Evolutionary conservation across 164 flowering plant genomes (phyloP), one percentile per base, ranked within the genome.

Genomic region (Magnolia changhungtana): DNA sequence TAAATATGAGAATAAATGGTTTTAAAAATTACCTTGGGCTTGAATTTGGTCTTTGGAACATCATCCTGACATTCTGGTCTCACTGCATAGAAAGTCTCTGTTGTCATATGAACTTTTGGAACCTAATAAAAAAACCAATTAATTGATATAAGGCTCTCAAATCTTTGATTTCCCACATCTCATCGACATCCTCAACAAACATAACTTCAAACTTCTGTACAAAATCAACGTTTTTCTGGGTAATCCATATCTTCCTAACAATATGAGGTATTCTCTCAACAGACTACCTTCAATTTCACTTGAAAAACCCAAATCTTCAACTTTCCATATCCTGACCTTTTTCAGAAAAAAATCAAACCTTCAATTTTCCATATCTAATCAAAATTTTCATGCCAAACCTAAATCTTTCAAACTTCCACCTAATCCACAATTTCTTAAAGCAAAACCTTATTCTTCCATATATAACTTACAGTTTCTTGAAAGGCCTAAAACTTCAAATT

Each of bases 41-140:
- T 91, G 80, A 93, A 93, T 67, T 88, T 91, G 73, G 87, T 80
- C 83, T 83, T 87, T 13, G 91, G 94, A 23, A 85, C 86, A 66
- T 87, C 92, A 13, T 78, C 90, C 76, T 75, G 73, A 76, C 87
- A 89, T 80, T 93, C 97, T n/a, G 87, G 86, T 81, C 87, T 82
- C 37, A 88, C 75, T 6, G 87, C 88, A 82, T 79, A 89, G 67
- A 80, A 88, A 8, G 78, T 73, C 49, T 83, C 83, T 69, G 86
- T 65, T 27, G 90, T 92, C 23, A 68, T 86, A 7, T 21, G 67
- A 29, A 71, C 10, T 8, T 68, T 68, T 1, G 11, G 50, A 45
- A 68, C 71, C 67, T 45, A 24, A 24, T 7, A 29, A 13, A 68
- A 68, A 29, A 68, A 68, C 14, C 4, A 2, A 14, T 18, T 27